Conservation (phyloP, 108 stramenopile genomes). For the Nitzschia sp. region DNA sequence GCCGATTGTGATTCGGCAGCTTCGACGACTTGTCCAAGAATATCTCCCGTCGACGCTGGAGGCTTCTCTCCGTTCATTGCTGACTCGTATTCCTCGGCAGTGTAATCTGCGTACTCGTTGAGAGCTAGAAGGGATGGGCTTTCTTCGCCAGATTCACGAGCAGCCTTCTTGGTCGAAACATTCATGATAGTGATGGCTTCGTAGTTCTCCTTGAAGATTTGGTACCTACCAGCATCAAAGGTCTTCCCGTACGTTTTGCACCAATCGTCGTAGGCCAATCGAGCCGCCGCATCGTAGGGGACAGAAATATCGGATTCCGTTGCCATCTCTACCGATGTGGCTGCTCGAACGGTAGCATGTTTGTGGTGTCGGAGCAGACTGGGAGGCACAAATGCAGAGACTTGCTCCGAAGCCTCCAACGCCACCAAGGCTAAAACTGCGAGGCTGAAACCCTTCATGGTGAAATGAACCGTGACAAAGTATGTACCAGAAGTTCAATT, state of each 20-base stretch:
- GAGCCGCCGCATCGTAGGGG: slow-evolving; percentile 82
- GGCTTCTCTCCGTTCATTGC: slow-evolving; percentile 30
- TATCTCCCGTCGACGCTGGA: slow-evolving; percentile 38
- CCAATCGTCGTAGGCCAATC: slow-evolving; percentile 83
- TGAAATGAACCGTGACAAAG: neutral
- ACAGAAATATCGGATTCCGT: slow-evolving; percentile 60
- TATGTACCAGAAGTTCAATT: no score
- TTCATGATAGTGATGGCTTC: slow-evolving; percentile 80
- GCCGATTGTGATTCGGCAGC: slow-evolving; percentile 70
- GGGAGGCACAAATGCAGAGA: slow-evolving; percentile 15
- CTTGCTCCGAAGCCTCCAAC: slow-evolving; percentile 1
- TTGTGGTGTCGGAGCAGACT: neutral
- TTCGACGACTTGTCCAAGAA: slow-evolving; percentile 67
- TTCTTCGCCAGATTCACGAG: slow-evolving; percentile 54
- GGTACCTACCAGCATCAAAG: slow-evolving; percentile 48
- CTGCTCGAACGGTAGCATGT: neutral
- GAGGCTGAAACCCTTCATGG: slow-evolving; percentile 27
- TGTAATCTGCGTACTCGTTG: slow-evolving; percentile 81
- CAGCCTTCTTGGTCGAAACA: slow-evolving; percentile 73
- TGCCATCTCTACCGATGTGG: slow-evolving; percentile 19
- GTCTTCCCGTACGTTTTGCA: slow-evolving; percentile 55
- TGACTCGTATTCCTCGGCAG: slow-evolving; percentile 73
- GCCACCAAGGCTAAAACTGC: slow-evolving; percentile 25
- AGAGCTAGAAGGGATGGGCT: slow-evolving; percentile 52
- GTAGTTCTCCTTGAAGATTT: slow-evolving; percentile 74